Conservation (phyloP, 768 basidiomycete genomes). For the Leccinum incarnatum region DNA sequence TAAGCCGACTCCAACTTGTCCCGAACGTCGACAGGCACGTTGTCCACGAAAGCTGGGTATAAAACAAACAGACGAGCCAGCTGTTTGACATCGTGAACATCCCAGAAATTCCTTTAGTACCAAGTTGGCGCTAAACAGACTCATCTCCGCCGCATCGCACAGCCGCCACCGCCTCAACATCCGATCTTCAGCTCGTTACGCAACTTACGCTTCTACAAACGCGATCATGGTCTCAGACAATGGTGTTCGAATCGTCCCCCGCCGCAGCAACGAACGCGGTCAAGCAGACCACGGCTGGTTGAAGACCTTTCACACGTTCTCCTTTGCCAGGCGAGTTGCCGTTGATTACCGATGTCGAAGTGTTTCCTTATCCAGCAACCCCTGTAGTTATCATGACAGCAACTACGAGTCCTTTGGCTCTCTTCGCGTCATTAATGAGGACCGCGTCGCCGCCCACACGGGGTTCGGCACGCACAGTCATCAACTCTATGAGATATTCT, state of each 20-base stretch:
- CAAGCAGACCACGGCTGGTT: constrained; percentile 83
- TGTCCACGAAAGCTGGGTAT: constrained; percentile 12
- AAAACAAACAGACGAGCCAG: constrained; percentile 5
- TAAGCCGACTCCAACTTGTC: constrained; percentile 8
- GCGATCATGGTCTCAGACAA: constrained; percentile 19
- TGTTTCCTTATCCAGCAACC: neutral
- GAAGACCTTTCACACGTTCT: constrained; percentile 85
- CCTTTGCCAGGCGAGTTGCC: constrained; percentile 60
- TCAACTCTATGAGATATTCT: constrained; percentile 88
- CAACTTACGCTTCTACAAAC: neutral
- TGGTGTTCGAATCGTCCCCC: constrained; percentile 41
- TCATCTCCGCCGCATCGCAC: constrained; percentile 2
- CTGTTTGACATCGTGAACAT: neutral
- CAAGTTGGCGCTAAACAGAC: constrained; percentile 2
- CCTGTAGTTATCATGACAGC: constrained; percentile 55
- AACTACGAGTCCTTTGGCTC: constrained; percentile 62
- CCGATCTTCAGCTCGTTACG: neutral
- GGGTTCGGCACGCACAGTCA: constrained; percentile 89
- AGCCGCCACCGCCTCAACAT: neutral
- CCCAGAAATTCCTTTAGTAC: constrained; percentile 3
- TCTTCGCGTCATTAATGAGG: constrained; percentile 91
- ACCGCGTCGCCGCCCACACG: constrained; percentile 68
- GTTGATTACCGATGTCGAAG: neutral
- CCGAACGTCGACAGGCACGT: neutral
- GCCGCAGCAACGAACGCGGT: constrained; percentile 63